Conservation (phyloP, 345 rosid genomes). For the Moringa oleifera region DNA sequence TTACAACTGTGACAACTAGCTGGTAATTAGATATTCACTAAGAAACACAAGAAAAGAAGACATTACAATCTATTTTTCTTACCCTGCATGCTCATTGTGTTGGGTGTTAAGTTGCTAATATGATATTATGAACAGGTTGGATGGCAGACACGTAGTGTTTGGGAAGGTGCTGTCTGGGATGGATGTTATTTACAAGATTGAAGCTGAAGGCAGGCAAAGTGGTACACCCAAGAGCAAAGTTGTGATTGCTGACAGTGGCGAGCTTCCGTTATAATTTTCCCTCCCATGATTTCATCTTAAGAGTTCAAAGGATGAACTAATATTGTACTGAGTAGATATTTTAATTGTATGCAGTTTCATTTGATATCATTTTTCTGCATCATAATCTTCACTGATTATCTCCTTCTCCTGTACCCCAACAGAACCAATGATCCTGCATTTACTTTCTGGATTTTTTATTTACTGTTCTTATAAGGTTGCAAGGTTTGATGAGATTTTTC, state of each 20-base stretch:
- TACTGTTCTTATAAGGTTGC: no score
- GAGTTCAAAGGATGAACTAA: background rate
- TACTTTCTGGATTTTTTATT: no score
- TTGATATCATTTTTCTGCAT: no score
- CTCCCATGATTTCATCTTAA: no score
- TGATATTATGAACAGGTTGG: constrained; percentile 51
- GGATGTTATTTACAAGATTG: constrained; percentile 90
- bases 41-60: no score
- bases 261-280: constrained; percentile 53
- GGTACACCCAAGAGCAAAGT: constrained; percentile 91
- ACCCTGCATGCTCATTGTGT: background rate
- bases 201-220: constrained; percentile 84
- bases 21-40: constrained; percentile 40
- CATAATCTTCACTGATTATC: no score
- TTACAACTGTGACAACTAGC: constrained; percentile 85
- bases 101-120: background rate
- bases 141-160: constrained; percentile 90
- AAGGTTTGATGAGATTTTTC: no score
- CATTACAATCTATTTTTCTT: no score
- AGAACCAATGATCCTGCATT: no score
- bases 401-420: no score
- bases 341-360: no score
- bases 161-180: constrained; percentile 96
- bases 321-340: background rate
- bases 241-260: constrained; percentile 85